phyloP scores from a whole-genome alignment of 169 alveolate species.

The Amoebophrya sp. region DNA sequence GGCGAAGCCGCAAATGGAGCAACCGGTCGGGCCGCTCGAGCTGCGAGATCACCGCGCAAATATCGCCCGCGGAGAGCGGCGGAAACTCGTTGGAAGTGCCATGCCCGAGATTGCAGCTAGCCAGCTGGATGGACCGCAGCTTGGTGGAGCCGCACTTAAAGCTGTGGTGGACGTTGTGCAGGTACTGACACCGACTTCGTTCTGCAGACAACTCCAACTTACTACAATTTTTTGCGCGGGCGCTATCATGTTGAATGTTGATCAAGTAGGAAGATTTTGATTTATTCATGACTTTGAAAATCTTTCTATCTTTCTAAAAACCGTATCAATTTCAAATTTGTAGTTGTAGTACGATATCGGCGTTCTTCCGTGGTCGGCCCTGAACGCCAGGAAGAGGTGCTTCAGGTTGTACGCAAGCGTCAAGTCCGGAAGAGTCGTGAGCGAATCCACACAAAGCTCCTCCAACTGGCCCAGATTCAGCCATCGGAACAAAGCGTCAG shows the following conservation, averaged over 20 bases:
- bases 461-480: neutral
- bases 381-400: neutral
- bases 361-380: too few relatives aligned
- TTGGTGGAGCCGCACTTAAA: neutral
- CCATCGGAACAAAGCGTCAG: neutral
- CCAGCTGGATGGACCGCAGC: neutral
- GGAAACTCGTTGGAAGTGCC: neutral
- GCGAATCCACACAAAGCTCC: neutral
- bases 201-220: too few relatives aligned
- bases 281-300: too few relatives aligned
- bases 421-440: neutral
- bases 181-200: too few relatives aligned
- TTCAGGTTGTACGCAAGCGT: neutral
- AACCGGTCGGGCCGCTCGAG: neutral
- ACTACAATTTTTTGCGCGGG: neutral
- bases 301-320: neutral
- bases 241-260: too few relatives aligned
- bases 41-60: neutral
- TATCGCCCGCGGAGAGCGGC: neutral
- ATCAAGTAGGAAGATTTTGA: too few relatives aligned
- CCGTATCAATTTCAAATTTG: neutral
- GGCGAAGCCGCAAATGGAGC: neutral
- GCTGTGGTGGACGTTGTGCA: too few relatives aligned
- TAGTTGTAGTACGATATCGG: too few relatives aligned
- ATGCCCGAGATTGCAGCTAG: neutral